These are phyloP conservation scores for Phytophthora cryptogea DNA, from an alignment of 352 stramenopile species.

Conservation along the genomic window DNA sequence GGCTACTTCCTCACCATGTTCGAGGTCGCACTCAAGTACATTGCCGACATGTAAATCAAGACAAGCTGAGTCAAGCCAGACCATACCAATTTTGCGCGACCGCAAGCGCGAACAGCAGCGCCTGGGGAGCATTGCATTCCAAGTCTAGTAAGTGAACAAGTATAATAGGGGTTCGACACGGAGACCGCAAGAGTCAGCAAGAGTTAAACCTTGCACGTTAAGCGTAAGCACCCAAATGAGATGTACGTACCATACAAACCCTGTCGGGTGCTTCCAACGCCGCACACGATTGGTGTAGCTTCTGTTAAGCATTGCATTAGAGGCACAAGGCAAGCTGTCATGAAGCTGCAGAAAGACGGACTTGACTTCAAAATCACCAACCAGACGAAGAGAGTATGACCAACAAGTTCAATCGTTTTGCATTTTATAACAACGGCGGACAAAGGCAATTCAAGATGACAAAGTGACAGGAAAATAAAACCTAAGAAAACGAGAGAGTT, in stretches of 20 bases:
- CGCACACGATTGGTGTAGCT: no score
- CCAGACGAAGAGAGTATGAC: no score
- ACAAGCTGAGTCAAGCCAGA: conserved; percentile 17
- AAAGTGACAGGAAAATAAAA: no score
- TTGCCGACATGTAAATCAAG: conserved; percentile 78
- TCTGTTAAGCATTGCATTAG: no score
- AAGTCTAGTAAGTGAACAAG: conserved; percentile 42
- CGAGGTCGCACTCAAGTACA: conserved; percentile 86
- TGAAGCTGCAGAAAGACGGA: no score
- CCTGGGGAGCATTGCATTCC: conserved; percentile 20
- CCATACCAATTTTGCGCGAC: conserved; percentile 26
- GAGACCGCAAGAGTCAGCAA: conserved; percentile 22
- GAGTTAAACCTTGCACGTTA: conserved; percentile 23
- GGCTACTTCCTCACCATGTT: conserved; percentile 91
- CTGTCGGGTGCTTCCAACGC: no score
- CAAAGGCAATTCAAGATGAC: no score
- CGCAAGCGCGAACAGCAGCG: conserved; percentile 21
- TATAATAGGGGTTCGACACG: conserved; percentile 39
- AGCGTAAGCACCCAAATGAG: conserved; percentile 27
- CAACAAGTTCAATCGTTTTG: no score
- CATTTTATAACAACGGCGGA: no score
- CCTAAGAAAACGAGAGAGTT: no score
- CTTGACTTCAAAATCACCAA: no score
- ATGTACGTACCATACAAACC: conserved; percentile 17
- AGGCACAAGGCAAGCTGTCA: no score